Evolutionary conservation across 768 basidiomycete genomes (phyloP).

Genomic region (Lyophyllum atratum): DNA sequence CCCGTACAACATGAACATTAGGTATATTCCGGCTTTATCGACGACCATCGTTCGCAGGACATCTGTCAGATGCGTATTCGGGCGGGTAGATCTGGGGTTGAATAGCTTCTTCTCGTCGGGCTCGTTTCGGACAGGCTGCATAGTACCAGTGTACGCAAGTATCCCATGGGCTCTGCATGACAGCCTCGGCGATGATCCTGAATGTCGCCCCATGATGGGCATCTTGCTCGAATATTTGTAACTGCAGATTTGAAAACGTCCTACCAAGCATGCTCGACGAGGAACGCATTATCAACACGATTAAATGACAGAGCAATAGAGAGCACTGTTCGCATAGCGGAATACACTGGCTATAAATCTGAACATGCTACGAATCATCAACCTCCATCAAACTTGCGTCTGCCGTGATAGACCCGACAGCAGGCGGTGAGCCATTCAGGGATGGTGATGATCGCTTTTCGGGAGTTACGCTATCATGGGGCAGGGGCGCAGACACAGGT

Average conservation of each 20-base stretch:
- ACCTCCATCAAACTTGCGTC: conserved; percentile 35
- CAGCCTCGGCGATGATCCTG: neutral
- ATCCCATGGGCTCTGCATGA: neutral
- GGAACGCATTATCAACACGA: neutral
- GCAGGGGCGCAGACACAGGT: conserved; percentile 7
- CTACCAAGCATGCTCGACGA: neutral
- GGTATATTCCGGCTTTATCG: neutral
- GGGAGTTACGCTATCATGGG: neutral
- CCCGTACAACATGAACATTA: neutral
- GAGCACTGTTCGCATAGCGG: too few relatives aligned
- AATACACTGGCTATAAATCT: conserved; percentile 4
- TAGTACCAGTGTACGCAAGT: neutral
- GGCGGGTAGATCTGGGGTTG: neutral
- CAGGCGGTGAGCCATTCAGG: conserved; percentile 15
- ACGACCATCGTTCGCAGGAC: neutral
- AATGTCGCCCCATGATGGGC: neutral
- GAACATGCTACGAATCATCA: conserved; percentile 20
- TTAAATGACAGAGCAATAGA: too few relatives aligned
- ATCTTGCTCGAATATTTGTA: neutral
- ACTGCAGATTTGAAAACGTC: neutral
- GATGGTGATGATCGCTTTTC: conserved; percentile 1
- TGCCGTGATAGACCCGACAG: conserved; percentile 23
- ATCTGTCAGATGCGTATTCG: neutral
- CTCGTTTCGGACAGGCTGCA: neutral
- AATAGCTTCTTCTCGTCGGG: too few relatives aligned